Conservation (phyloP, 495 filamentous ascomycete genomes). For the Daldinia vernicosa region DNA sequence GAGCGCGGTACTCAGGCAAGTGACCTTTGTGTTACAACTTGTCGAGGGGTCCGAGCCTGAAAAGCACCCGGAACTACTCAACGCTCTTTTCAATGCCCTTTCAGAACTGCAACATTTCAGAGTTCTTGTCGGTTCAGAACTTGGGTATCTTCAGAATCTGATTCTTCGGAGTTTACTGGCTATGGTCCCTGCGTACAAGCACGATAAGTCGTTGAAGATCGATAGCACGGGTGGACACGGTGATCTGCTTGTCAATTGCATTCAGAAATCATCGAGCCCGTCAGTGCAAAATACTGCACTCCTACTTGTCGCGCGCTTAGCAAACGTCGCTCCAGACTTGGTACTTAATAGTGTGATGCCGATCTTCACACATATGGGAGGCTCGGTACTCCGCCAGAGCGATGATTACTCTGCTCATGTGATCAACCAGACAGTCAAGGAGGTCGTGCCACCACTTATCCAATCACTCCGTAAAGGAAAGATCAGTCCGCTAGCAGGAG, state of each 20-base stretch:
- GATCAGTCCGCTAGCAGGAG: conserved; percentile 76
- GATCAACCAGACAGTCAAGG: conserved; percentile 86
- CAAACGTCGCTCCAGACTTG: conserved; percentile 82
- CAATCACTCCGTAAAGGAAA: conserved; percentile 82
- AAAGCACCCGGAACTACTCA: conserved; percentile 75
- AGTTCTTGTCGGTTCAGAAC: conserved; percentile 72
- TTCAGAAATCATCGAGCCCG: conserved; percentile 85
- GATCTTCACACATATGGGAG: conserved; percentile 97
- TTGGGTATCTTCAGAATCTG: conserved; percentile 86
- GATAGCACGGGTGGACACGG: conserved; percentile 79
- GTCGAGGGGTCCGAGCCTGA: conserved; percentile 79
- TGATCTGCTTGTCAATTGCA: conserved; percentile 89
- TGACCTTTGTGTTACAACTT: conserved; percentile 88
- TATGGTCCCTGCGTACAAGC: conserved; percentile 79
- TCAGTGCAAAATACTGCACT: conserved; percentile 92
- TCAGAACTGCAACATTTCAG: conserved; percentile 85
- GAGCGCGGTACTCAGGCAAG: conserved; percentile 69
- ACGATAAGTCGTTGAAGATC: conserved; percentile 66
- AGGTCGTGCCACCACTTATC: conserved; percentile 90
- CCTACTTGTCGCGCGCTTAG: conserved; percentile 84
- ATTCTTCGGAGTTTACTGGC: conserved; percentile 77
- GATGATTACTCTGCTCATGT: conserved; percentile 97
- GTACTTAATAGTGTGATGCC: conserved; percentile 98
- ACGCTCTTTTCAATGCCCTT: conserved; percentile 80
- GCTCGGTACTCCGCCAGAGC: conserved; percentile 83